phyloP scores from a whole-genome alignment of 257 asterid species.

The Lavandula angustifolia region DNA sequence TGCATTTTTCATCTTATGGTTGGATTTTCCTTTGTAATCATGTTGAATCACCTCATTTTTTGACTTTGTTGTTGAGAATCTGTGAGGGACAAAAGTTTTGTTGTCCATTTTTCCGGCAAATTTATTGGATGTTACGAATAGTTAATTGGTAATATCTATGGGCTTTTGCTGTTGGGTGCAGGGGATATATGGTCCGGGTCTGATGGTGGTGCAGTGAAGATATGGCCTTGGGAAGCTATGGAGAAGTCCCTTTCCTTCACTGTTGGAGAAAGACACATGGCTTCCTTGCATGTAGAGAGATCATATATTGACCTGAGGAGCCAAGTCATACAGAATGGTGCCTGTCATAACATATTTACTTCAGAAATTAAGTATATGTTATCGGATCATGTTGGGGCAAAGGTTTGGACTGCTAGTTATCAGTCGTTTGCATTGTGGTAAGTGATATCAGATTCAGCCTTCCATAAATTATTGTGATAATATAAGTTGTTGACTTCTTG shows the following conservation, averaged over 20 bases:
- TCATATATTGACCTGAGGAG: constrained; percentile 81
- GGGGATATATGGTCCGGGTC: constrained; percentile 99
- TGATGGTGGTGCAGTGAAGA: constrained; percentile 82
- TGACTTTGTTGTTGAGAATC: neutral
- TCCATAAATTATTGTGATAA: neutral
- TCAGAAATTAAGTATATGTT: constrained; percentile 76
- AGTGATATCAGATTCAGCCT: constrained; percentile 28
- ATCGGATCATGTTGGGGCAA: constrained; percentile 72
- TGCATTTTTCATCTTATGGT: neutral
- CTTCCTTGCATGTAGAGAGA: constrained; percentile 79
- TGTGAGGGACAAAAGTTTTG: constrained; percentile 19
- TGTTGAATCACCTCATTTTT: constrained; percentile 20
- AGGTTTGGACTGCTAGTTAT: constrained; percentile 84
- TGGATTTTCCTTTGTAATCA: constrained; percentile 17
- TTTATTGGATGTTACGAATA: constrained; percentile 14
- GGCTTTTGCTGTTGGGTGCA: constrained; percentile 42
- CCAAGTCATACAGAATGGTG: constrained; percentile 64
- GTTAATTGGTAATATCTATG: constrained; percentile 17
- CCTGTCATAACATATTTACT: constrained; percentile 62
- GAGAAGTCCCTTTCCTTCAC: constrained; percentile 70
- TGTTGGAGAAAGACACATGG: constrained; percentile 79
- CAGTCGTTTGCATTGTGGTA: constrained; percentile 86
- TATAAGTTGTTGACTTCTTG: constrained; percentile 6
- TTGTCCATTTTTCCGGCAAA: constrained; percentile 3
- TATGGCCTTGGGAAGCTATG: constrained; percentile 98